Evolutionary conservation across 306 rosid species (phyloP), one percentile per base, ranked within the genome.

Genomic region (Geum urbanum): DNA sequence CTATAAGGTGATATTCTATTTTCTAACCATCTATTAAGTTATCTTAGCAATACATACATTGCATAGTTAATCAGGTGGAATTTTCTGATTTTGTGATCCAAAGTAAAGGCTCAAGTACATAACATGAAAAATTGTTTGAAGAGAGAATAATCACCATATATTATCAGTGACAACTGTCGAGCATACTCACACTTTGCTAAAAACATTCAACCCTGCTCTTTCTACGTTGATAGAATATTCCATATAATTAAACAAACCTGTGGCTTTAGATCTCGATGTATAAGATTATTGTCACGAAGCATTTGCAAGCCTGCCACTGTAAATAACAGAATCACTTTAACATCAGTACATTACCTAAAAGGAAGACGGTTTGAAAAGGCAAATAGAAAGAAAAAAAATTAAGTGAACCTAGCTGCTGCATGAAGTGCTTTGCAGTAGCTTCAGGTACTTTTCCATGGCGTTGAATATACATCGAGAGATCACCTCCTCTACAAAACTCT

Each of bases 401-500:
- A 84, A 74, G 63, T 81, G 58, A 78, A 91, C 99, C 99, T 73
- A 95, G 85, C 83, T 95, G 99, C 84, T 64, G 95, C 99, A 95
- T 86, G 70, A 95, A 95, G 80, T 89, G 84, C 79, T 95, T 89
- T 70, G 99, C 97, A 64, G 77, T 81, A 69, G 79, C 87, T 83
- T 95, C 99, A 5, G 89, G 87, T 37, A 89, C 91, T 86, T 88
- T 83, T 77, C 92, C 97, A 78, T 83, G 89, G 58, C 90, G 91
- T 72, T 91, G 97, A 72, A 95, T 80, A 71, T 86, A 87, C 80
- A 91, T 32, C 43, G 91, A 95, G 65, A 95, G 97, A 83, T 95
- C 99, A 44, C 99, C 99, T 67, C 97, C 99, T 83, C 62, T 91
- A 80, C 99, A 95, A 77, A 87, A 95, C 77, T 95, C 99, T 73